Evolutionary conservation across 106 monocot genomes (phyloP).

Genomic region (Allium cepa): DNA sequence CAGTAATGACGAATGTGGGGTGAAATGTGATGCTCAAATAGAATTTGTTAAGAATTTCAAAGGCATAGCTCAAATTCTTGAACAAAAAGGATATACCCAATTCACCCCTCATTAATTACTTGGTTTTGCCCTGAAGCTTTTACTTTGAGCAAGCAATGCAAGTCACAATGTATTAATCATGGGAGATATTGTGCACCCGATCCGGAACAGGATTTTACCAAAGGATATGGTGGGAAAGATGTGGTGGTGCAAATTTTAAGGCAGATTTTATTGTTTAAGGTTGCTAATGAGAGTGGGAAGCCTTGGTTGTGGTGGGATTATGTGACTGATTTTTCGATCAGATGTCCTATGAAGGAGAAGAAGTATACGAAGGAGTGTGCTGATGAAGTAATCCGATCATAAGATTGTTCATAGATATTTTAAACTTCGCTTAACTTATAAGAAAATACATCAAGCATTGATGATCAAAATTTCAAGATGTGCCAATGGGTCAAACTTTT

Average conservation of each 20-base stretch:
- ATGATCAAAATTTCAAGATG: too few species aligned
- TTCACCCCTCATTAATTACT: slow-evolving; percentile 85
- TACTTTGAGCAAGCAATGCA: slow-evolving; percentile 71
- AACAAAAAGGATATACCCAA: slow-evolving; percentile 62
- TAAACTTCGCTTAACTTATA: not conserved
- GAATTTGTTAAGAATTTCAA: slow-evolving; percentile 73
- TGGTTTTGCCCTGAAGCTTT: slow-evolving; percentile 82
- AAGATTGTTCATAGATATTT: slow-evolving; percentile 1
- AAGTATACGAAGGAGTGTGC: slow-evolving; percentile 81
- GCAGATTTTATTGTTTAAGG: slow-evolving; percentile 62
- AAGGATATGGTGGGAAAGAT: slow-evolving; percentile 78
- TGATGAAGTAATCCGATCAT: slow-evolving; percentile 56
- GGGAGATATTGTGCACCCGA: slow-evolving; percentile 84
- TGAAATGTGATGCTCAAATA: slow-evolving; percentile 73
- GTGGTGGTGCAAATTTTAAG: slow-evolving; percentile 69
- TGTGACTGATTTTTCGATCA: slow-evolving; percentile 69
- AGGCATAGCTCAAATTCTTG: slow-evolving; percentile 68
- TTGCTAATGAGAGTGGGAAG: slow-evolving; percentile 59
- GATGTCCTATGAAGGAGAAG: slow-evolving; percentile 78
- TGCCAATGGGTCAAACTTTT: too few species aligned
- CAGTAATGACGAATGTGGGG: slow-evolving; percentile 80
- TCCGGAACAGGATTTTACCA: slow-evolving; percentile 65
- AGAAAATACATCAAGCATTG: too few species aligned
- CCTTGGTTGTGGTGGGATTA: slow-evolving; percentile 96
- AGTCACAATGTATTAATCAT: slow-evolving; percentile 79